Evolutionary conservation across 768 basidiomycete species (phyloP), one percentile per base, ranked within the genome.

Genomic region (Lactarius indigo): DNA sequence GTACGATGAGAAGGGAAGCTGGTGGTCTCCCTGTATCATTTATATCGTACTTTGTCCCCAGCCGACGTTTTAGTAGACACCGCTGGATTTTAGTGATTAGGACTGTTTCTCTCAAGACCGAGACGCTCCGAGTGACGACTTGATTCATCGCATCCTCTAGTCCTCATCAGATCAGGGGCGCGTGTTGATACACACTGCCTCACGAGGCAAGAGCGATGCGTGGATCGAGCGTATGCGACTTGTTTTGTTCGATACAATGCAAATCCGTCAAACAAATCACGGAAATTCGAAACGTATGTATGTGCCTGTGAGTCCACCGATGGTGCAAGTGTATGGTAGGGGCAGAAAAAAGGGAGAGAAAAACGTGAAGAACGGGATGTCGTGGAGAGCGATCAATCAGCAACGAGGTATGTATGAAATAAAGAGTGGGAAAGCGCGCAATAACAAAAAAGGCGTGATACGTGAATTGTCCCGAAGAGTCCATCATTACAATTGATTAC

Each of bases 401-500:
- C 62, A 68, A 37, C 33, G 17, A 54, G 23, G 59, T 65, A 60
- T 60, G 60, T 60, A 52, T 31, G 13, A 37, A 7, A 39, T 18
- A 33, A 55, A 23, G 39, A n/a, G 23, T 13, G 33, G 37, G 23
- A 28, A 30, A 20, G 35, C 61, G 30, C 55, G 61, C 23, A 13
- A 37, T 39, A 52, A 39, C 13, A 63, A 44, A 63, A 44, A 58
- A 9, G 20, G 62, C 42, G n/a, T 26, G 57, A 33, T 52, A 23
- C 23, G 23, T 50, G 47, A 50, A 58, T 28, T 13, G 44, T 62
- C 61, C 62, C 23, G 26, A 44, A 7, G 7, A 7, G 44, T 61
- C 59, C 30, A 63, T 6, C 75, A 74, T 82, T 84, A 89, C 77
- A 88, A 77, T 78, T 76, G 84, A 76, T 87, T 80, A 76, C 90